These are phyloP conservation scores for Dipteronia dyeriana DNA, from an alignment of 345 rosid genomes.

Conservation along the genomic window DNA sequence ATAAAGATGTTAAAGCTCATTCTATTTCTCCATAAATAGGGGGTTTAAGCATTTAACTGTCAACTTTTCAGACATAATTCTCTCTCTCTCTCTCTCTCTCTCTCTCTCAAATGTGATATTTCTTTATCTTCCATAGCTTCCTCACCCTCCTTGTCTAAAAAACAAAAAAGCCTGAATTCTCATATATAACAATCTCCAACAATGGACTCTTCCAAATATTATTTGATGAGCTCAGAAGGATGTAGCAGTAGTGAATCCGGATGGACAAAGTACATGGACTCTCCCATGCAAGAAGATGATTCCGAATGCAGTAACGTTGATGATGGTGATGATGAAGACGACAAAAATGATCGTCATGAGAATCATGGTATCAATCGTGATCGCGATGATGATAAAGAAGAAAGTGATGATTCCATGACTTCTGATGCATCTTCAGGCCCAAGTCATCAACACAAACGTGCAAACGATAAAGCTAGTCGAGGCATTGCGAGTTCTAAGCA, in stretches of 20 bases:
- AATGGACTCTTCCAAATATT: constrained; percentile 41
- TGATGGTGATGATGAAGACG: constrained; percentile 24
- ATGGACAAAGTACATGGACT: constrained; percentile 69
- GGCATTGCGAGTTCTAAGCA: constrained; percentile 21
- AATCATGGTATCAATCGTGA: constrained; percentile 12
- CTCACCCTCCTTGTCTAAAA: neutral
- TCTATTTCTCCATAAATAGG: constrained; percentile 15
- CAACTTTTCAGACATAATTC: neutral
- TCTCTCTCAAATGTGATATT: neutral
- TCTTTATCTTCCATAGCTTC: neutral
- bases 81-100: constrained; percentile 11
- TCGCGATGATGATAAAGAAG: constrained; percentile 37
- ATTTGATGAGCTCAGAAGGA: constrained; percentile 47
- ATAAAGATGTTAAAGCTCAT: constrained; percentile 23
- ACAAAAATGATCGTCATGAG: neutral
- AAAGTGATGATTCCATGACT: constrained; percentile 80
- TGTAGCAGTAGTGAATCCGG: constrained; percentile 88
- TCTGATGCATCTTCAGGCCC: constrained; percentile 82
- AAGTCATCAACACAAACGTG: constrained; percentile 25
- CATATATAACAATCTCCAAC: neutral
- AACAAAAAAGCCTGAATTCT: neutral
- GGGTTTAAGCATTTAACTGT: constrained; percentile 10
- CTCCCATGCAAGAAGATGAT: constrained; percentile 57
- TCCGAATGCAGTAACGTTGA: constrained; percentile 30
- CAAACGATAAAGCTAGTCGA: constrained; percentile 21